Base-by-base conservation (phyloP, 148 eudicot genomes). In the Spergularia marina region DNA sequence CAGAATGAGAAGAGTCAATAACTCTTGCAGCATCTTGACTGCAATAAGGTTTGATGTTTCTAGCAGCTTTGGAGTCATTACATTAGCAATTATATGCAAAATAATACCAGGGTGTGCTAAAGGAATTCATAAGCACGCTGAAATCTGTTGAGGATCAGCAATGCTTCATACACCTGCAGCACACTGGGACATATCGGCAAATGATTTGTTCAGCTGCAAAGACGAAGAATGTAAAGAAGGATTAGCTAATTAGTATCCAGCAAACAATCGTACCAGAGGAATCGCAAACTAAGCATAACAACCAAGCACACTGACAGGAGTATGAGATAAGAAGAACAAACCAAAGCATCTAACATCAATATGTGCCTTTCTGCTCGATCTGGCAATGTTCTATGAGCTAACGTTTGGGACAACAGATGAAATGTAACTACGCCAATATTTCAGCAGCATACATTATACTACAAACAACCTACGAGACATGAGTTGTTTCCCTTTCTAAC, bases 51-150 rank as follows among this genome's bases (percentile, higher is more conserved):
- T 49, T 18, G 73, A 60, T 74, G 55, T 68, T 68, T 68, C 54
- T 30, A 67, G 64, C 64, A 68, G 82, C 63, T 74, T 4, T 41
- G 64, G 59, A 80, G 72, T 75, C 75, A 75, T 69, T 80, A 80
- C 79, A 80, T 80, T 80, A 75, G 82, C 75, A 80, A 70, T 68
- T 78, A 80, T 80, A 80, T 80, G 78, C 82, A 80, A 65, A 80
- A 75, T 80, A 80, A 74, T 75, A 74, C 71, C 78, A 71, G 67
- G 65, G 68, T 21, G 70, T 25, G 71, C 72, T 70, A 56, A 21
- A 20, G 82, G 70, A 59, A 70, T 68, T 69, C 74, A 58, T 67
- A 79, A 74, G 78, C 78, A 52, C 36, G 74, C 78, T 11, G 60
- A 59, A 70, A 68, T 30, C 71, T 25, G 39, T 61, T 17, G 51